A percentile compares a stretch with the other conserved stretches of the same genome.
These are phyloP conservation scores for Plantago coronopus DNA, from an alignment of 305 asterid genomes.

Conservation along the genomic window DNA sequence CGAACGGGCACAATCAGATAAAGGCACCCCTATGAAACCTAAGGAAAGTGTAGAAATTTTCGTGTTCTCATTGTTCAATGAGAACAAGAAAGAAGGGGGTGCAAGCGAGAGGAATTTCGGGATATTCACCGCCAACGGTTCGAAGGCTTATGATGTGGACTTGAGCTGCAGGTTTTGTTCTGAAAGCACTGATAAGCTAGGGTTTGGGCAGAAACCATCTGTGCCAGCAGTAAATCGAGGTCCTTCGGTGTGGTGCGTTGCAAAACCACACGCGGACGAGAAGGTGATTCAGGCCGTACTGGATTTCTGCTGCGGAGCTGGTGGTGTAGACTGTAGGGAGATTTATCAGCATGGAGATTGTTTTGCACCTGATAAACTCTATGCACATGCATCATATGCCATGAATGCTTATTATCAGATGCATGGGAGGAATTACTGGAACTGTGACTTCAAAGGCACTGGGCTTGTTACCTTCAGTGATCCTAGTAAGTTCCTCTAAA, in stretches of 20 bases:
- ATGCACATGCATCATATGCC: slow-evolving; percentile 51
- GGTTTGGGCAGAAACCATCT: slow-evolving; percentile 34
- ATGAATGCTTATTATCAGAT: slow-evolving; percentile 60
- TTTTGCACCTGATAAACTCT: slow-evolving; percentile 34
- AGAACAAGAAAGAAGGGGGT: slow-evolving; percentile 54
- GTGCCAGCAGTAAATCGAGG: slow-evolving; percentile 34
- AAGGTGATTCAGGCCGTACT: slow-evolving; percentile 47
- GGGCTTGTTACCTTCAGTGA: slow-evolving; percentile 54
- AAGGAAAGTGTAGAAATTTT: slow-evolving; percentile 37
- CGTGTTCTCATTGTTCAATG: slow-evolving; percentile 43
- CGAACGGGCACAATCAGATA: slow-evolving; percentile 33
- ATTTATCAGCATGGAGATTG: slow-evolving; percentile 40
- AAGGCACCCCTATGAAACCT: slow-evolving; percentile 53
- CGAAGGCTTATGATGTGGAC: slow-evolving; percentile 38
- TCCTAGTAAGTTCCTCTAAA: slow-evolving; percentile 37
- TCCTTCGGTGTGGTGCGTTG: slow-evolving; percentile 79
- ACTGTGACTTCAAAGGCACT: slow-evolving; percentile 56
- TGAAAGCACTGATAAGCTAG: slow-evolving; percentile 21
- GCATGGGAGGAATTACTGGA: slow-evolving; percentile 69
- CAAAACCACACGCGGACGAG: slow-evolving; percentile 69
- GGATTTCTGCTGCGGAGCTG: slow-evolving; percentile 54
- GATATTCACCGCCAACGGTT: slow-evolving; percentile 41
- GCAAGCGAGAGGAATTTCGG: slow-evolving; percentile 42
- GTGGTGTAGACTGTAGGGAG: slow-evolving; percentile 59
- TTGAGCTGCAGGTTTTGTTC: slow-evolving; percentile 58